phyloP scores from a whole-genome alignment of 306 rosid species.

The Mimosa bimucronata region DNA sequence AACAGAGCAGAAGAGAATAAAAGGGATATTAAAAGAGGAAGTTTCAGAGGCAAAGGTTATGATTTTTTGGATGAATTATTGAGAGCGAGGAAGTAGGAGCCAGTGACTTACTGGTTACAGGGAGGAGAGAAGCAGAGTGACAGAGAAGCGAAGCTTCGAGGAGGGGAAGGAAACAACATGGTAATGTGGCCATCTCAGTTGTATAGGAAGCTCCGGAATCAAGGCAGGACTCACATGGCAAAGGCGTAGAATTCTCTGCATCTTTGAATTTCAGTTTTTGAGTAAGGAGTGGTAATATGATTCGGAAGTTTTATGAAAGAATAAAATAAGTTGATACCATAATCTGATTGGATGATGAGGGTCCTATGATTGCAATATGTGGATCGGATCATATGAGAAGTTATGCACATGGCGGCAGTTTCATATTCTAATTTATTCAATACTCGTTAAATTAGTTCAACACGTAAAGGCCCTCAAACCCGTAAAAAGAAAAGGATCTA shows the following conservation, averaged over 20 bases:
- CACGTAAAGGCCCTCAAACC: not conserved
- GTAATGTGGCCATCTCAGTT: slow-evolving; percentile 36
- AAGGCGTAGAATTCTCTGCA: slow-evolving; percentile 60
- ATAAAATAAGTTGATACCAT: not conserved
- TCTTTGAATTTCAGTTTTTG: slow-evolving; percentile 37
- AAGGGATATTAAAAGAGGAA: not conserved
- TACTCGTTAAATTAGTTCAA: not conserved
- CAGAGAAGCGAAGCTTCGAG: slow-evolving; percentile 53
- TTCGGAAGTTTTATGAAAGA: not conserved
- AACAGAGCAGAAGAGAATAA: slow-evolving; percentile 33
- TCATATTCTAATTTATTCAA: not conserved
- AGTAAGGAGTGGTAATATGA: not conserved
- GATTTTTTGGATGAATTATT: slow-evolving; percentile 14
- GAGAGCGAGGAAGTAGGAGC: slow-evolving; percentile 25
- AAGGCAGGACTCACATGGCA: slow-evolving; percentile 87
- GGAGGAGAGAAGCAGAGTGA: slow-evolving; percentile 50
- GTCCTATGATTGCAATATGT: not conserved
- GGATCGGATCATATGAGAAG: slow-evolving; percentile 5
- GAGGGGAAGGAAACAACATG: slow-evolving; percentile 28
- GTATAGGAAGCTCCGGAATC: slow-evolving; percentile 64
- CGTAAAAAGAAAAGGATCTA: no score
- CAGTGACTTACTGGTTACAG: slow-evolving; percentile 59
- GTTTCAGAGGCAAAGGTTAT: slow-evolving; percentile 13
- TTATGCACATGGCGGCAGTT: not conserved
- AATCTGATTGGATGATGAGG: not conserved